A percentile compares a stretch with the other conserved stretches of the same genome.
Evolutionary conservation across 306 rosid genomes (phyloP).

Genomic region (Alnus rubra): DNA sequence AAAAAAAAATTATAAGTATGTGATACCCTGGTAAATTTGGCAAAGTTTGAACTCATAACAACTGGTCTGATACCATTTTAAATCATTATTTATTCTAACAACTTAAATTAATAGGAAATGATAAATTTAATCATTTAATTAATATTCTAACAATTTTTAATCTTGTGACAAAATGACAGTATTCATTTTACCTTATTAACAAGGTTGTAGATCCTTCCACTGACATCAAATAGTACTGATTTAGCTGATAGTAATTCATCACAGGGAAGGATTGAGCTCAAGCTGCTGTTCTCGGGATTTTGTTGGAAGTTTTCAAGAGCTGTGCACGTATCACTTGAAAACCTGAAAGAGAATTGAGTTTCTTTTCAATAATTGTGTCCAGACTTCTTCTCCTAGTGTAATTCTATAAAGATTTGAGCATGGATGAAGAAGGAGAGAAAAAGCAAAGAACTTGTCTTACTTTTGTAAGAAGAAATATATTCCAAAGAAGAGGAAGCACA

Average conservation of each 20-base stretch:
- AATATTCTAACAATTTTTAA: neutral
- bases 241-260: conserved; percentile 56
- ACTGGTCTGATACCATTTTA: no score
- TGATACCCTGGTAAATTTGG: no score
- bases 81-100: no score
- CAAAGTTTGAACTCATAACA: no score
- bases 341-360: conserved; percentile 40
- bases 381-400: neutral
- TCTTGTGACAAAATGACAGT: neutral
- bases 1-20: neutral
- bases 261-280: conserved; percentile 67
- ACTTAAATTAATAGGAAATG: no score
- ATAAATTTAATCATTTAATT: no score
- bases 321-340: conserved; percentile 61
- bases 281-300: conserved; percentile 62
- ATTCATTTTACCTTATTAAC: conserved; percentile 47
- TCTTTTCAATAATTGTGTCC: neutral
- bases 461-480: conserved; percentile 57
- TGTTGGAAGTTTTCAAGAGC: conserved; percentile 56
- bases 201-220: conserved; percentile 46
- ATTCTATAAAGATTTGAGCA: neutral
- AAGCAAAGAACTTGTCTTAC: conserved; percentile 37
- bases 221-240: conserved; percentile 38
- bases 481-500: conserved; percentile 73
- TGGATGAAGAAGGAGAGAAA: neutral